Conservation (phyloP, 768 basidiomycete species). For the Leccinum subgranulosum region DNA sequence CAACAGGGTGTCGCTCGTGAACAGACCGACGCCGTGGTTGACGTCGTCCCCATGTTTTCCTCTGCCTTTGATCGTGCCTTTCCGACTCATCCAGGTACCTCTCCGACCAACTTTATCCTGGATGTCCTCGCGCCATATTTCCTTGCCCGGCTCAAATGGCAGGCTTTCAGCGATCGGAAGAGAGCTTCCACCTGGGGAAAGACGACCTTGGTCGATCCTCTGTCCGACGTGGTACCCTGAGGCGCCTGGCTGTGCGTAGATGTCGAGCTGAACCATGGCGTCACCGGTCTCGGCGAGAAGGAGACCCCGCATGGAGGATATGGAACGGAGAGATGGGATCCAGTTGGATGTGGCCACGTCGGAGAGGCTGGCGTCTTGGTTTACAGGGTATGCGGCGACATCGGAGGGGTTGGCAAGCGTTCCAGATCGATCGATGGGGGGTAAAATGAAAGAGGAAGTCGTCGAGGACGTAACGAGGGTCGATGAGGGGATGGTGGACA, state of each 20-base stretch:
- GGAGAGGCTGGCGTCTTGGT: not conserved
- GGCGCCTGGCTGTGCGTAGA: constrained; percentile 30
- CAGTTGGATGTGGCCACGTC: constrained; percentile 6
- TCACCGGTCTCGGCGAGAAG: constrained; percentile 47
- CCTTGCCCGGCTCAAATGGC: constrained; percentile 17
- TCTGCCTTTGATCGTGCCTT: constrained; percentile 5
- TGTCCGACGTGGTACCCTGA: constrained; percentile 42
- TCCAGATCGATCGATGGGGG: constrained; percentile 13
- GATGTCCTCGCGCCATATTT: constrained; percentile 20
- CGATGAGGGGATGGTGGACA: constrained; percentile 29
- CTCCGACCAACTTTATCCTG: constrained; percentile 5
- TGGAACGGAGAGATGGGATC: constrained; percentile 32
- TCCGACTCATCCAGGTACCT: constrained; percentile 15
- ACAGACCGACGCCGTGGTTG: constrained; percentile 27
- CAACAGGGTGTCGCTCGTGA: constrained; percentile 52
- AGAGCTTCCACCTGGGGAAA: constrained; percentile 31
- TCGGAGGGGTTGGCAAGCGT: constrained; percentile 16
- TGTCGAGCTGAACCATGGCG: constrained; percentile 44
- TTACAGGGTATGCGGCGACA: constrained; percentile 13
- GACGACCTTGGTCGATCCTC: constrained; percentile 32
- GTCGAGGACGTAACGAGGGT: constrained; percentile 23
- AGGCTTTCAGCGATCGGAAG: constrained; percentile 7
- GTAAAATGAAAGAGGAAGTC: constrained; percentile 23
- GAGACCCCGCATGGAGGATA: constrained; percentile 45
- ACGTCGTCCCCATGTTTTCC: constrained; percentile 5